Base-by-base conservation (phyloP, 1,139 yeast species). In the Yamadazyma buinensis region DNA sequence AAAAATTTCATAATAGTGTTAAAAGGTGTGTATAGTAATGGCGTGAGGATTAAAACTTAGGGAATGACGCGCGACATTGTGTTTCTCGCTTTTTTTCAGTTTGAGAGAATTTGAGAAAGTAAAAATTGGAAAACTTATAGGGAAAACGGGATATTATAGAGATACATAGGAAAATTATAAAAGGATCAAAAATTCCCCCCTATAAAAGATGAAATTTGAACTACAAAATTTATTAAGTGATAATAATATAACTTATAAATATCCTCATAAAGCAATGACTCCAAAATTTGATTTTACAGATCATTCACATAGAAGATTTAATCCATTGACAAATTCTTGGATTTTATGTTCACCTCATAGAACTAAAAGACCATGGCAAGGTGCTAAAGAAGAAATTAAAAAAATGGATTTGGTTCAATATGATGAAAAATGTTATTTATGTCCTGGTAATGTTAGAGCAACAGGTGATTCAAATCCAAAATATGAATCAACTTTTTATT, bases 361-460 rank as follows among this genome's bases (percentile, higher is more conserved):
- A 40, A 77, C 88, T 23, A 80, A 81, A 54, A 71, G 92, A 46
- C 90, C 88, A 15, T 83, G 90, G 92, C 84, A 80, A 55, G 90
- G 90, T 31, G 85, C 81, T 44, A 69, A 77, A 44, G 90, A 83
- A 52, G 68, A 65, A 30, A 58, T 70, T 18, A 56, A 57, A 36
- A 65, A 59, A 35, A 66, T 62, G 15, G 49, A 56, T 26, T 61
- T 73, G 41, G 82, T 84, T 1, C 61, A 53, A 28, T 80, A 75
- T 50, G 92, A 83, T 49, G 74, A 75, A 20, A 73, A 73, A 42
- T 83, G 92, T 55, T 83, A 78, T 58, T 63, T 83, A 43, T 83
- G 92, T 54, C 90, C 92, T 1, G 80, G 87, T 5, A 83, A 83
- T 52, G 59, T 64, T 11, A 68, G 92, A 29, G 84, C 85, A 25